Base-by-base conservation (phyloP, 1,139 yeast species). In the Suhomyces kunorum region DNA sequence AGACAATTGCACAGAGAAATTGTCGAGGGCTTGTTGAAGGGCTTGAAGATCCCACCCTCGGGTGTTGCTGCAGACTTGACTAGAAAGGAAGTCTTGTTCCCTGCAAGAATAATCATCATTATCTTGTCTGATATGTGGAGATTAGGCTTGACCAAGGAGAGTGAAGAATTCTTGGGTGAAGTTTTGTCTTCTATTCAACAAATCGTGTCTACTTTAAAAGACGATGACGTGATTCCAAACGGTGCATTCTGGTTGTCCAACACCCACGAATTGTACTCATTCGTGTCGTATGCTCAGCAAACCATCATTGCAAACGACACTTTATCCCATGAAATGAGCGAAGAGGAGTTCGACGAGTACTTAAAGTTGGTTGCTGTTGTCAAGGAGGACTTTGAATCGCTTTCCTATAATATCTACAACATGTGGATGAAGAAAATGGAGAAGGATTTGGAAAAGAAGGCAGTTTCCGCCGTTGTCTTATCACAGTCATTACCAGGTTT, bases 201-300 rank as follows among this genome's bases (percentile, higher is more conserved):
- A 40, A 81, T 83, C 50, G 90, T 85, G 14, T 75, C 83, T 7
- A 61, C 68, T 5, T 71, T 85, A 59, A 83, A 83, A 56, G 96
- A 92, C 38, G 95, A 87, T 45, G 95, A 88, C 48, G 83, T 88
- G 30, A 83, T 90, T 55, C 81, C 90, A 37, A 89, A 89, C 54
- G 98, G 97, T 54, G 96, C 98, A 0, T 92, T 92, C 71, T 92
- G 99, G 99, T 74, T 94, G 51, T 87, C 98, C 3, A 92, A 92
- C 64, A 92, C 95, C 6, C 97, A 94, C 60, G 98, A 94, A 62
- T 77, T 92, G 54, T 87, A 87, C 64, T 89, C 98, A 1, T 94
- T 92, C 70, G 95, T 90, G 46, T 83, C 92, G 14, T 87, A 89
- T 63, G 98, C 98, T 5, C 96, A 92, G 62, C 81, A 81, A 49